Base-by-base conservation (phyloP, 2,329 filamentous ascomycete genomes). In the Penicillium psychrosexuale region DNA sequence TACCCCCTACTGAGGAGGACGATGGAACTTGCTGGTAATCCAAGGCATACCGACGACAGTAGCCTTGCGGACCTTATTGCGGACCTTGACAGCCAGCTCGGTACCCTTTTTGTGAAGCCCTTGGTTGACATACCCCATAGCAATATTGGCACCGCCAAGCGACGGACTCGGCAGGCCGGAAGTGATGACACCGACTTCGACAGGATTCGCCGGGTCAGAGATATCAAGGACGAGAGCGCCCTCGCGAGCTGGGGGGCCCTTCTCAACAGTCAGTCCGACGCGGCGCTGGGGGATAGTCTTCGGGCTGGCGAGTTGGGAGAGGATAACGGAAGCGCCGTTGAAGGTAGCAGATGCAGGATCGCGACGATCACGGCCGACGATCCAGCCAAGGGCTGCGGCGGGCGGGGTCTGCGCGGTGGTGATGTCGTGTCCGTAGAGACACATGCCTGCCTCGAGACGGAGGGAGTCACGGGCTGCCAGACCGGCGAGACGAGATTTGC, bases 381-480 rank as follows among this genome's bases (percentile, higher is more conserved):
- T 84, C 93, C 94, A 99, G 57, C 80, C 80, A 0, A 90, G 75
- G 1, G 78, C 80, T 1, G 82, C 87, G 69, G 85, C 83, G 5
- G 88, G 84, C 1, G 87, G 87, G 1, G 87, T 89, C 11, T 83
- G 88, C 0, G 78, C 78, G 55, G 96, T 93, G 71, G 95, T 86
- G 36, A 99, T 83, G 73, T 99, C 94, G 76, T 97, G 91, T n/a
- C 94, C 94, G 77, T 99, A 99, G n/a, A 99, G 82, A 75, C 94
- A 99, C 93, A 99, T 96, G 58, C 94, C 94, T 0, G 94, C 94
- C 78, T 99, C 94, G 30, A 99, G 85, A 44, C 94, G 87, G 56
- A 99, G 84, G 58, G 89, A 95, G 74, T 99, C 94, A 61, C 94
- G 85, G 2, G 94, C 91, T 9, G 92, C 94, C 0, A 99, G 83